These are phyloP conservation scores for Hortaea sp. DNA, from an alignment of 2,329 filamentous ascomycete species.

Conservation along the genomic window DNA sequence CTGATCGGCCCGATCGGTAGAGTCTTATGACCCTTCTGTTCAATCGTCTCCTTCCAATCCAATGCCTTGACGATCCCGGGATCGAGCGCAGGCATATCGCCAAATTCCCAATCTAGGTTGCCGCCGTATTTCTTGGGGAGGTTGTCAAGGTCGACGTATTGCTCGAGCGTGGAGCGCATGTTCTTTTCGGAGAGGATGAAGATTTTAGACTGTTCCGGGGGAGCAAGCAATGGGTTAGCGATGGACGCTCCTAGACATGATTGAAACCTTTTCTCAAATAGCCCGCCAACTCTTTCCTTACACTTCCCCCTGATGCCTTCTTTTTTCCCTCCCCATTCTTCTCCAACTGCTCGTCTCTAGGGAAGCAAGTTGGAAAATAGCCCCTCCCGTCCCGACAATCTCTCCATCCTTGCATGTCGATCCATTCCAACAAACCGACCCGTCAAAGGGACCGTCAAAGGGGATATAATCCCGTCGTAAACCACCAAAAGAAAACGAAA, in stretches of 20 bases:
- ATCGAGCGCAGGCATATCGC: constrained; percentile 65
- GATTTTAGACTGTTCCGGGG: constrained; percentile 59
- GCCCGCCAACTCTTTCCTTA: too few relatives aligned
- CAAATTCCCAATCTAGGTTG: constrained; percentile 71
- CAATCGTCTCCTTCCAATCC: constrained; percentile 28
- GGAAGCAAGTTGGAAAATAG: too few relatives aligned
- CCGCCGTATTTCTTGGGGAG: constrained; percentile 89
- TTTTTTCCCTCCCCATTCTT: too few relatives aligned
- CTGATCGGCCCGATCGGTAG: constrained; percentile 39
- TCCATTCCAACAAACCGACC: too few relatives aligned
- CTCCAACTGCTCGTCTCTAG: too few relatives aligned
- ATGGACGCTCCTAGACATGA: too few relatives aligned
- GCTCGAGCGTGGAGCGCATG: constrained; percentile 63
- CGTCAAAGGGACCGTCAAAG: too few relatives aligned
- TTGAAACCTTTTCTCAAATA: too few relatives aligned
- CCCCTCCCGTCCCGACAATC: too few relatives aligned
- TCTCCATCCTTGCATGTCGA: too few relatives aligned
- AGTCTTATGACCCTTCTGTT: constrained; percentile 26
- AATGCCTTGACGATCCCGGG: constrained; percentile 32
- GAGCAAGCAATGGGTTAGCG: too few relatives aligned
- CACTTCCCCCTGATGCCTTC: too few relatives aligned
- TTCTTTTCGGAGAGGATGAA: constrained; percentile 72
- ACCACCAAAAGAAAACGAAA: background rate
- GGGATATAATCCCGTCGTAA: background rate
- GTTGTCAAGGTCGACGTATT: constrained; percentile 71